Conservation (phyloP, 2,329 filamentous ascomycete genomes). For the Alternaria postmessia region DNA sequence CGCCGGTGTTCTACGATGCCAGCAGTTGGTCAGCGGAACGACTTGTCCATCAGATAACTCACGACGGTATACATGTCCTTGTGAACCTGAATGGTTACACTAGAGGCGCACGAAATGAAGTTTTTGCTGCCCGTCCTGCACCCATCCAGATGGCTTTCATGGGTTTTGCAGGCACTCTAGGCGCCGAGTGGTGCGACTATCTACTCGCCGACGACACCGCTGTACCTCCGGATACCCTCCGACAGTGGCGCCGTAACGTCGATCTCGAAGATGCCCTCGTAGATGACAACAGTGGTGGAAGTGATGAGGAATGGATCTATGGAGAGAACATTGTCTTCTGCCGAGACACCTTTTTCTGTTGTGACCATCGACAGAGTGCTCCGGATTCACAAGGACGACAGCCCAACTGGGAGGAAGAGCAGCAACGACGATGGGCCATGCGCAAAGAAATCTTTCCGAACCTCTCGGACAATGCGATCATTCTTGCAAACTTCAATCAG, state of each 20-base stretch:
- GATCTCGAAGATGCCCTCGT: conserved; percentile 72
- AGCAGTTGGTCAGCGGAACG: conserved; percentile 86
- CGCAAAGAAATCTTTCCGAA: conserved; percentile 89
- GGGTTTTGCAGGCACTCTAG: conserved; percentile 95
- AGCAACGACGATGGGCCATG: conserved; percentile 85
- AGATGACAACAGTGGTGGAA: conserved; percentile 71
- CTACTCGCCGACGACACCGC: conserved; percentile 89
- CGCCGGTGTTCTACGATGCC: conserved; percentile 88
- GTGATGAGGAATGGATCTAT: conserved; percentile 87
- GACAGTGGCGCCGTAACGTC: conserved; percentile 79
- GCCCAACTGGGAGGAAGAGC: conserved; percentile 84
- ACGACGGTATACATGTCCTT: conserved; percentile 90
- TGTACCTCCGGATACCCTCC: conserved; percentile 80
- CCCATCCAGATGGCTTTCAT: conserved; percentile 99
- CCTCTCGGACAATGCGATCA: conserved; percentile 82
- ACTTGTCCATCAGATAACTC: conserved; percentile 83
- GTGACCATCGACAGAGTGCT: conserved; percentile 92
- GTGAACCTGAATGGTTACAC: conserved; percentile 99
- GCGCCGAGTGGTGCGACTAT: conserved; percentile 99
- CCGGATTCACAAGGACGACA: conserved; percentile 70
- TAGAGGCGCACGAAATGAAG: conserved; percentile 92
- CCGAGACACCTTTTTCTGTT: conserved; percentile 96
- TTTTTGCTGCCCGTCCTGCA: conserved; percentile 92
- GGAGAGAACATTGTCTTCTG: conserved; percentile 97
- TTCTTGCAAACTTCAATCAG: conserved; percentile 98